Evolutionary conservation across 352 stramenopile genomes (phyloP).

Genomic region (Phytophthora pluvialis): DNA sequence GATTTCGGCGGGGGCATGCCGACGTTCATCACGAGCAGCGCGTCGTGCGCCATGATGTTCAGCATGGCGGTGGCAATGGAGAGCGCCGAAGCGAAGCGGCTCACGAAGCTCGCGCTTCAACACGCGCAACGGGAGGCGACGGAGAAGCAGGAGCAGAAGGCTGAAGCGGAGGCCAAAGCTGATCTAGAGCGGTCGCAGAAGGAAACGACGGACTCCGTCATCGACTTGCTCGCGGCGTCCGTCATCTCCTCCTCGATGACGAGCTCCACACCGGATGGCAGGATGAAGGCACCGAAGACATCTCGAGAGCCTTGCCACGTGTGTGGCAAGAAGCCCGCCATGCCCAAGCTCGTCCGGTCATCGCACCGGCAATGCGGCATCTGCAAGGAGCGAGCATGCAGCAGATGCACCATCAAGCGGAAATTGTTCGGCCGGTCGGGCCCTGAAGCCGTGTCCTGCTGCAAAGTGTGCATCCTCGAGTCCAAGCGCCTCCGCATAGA

Average conservation of each 20-base stretch:
- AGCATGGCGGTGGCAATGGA: constrained; percentile 32
- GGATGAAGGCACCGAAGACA: constrained; percentile 7
- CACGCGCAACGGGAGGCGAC: constrained; percentile 11
- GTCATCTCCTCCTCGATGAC: constrained; percentile 23
- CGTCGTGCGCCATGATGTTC: constrained; percentile 35
- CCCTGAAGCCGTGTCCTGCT: constrained; percentile 43
- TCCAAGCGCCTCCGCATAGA: constrained; percentile 43
- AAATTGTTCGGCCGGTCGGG: constrained; percentile 35
- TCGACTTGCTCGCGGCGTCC: constrained; percentile 28
- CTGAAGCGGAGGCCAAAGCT: neutral
- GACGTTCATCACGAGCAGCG: constrained; percentile 26
- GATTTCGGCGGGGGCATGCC: constrained; percentile 47
- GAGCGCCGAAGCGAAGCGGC: constrained; percentile 41
- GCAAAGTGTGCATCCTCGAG: constrained; percentile 49
- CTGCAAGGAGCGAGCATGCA: constrained; percentile 39
- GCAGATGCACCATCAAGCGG: constrained; percentile 51
- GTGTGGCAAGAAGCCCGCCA: constrained; percentile 29
- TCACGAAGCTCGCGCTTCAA: constrained; percentile 37
- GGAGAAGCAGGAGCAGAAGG: neutral
- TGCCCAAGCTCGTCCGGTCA: constrained; percentile 31
- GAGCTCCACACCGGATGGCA: neutral
- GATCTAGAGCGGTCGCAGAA: constrained; percentile 11
- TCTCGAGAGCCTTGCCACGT: constrained; percentile 25
- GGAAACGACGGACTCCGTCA: constrained; percentile 24
- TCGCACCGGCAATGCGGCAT: constrained; percentile 41